Evolutionary conservation across 305 asterid species (phyloP).

Genomic region (Striga hermonthica): DNA sequence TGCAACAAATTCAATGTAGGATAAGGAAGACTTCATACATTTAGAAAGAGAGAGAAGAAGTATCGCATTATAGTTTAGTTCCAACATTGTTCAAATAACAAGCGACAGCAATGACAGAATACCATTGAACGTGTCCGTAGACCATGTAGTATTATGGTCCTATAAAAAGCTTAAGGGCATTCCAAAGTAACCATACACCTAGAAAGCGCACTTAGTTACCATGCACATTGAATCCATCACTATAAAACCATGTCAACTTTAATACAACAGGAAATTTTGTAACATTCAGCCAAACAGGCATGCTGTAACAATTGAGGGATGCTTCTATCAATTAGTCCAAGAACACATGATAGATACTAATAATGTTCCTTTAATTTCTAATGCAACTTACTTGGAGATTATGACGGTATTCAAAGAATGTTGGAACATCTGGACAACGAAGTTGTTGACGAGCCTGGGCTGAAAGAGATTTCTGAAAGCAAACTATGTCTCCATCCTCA

Average conservation of each 20-base stretch:
- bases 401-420: slow-evolving; percentile 52
- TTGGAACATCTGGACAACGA: slow-evolving; percentile 49
- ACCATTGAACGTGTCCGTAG: slow-evolving; percentile 5
- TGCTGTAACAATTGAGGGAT: slow-evolving; percentile 4
- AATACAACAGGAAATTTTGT: slow-evolving; percentile 17
- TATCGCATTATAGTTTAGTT: slow-evolving; percentile 9
- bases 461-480: slow-evolving; percentile 50
- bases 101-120: background rate
- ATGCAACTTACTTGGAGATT: slow-evolving; percentile 45
- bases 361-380: slow-evolving; percentile 9
- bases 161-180: slow-evolving; percentile 4
- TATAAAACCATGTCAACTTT: slow-evolving; percentile 11
- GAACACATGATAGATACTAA: slow-evolving; percentile 19
- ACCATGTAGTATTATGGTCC: background rate
- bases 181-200: slow-evolving; percentile 9
- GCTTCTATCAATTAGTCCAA: slow-evolving; percentile 4
- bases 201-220: slow-evolving; percentile 8
- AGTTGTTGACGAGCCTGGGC: slow-evolving; percentile 35
- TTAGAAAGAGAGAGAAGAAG: slow-evolving; percentile 23
- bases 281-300: background rate
- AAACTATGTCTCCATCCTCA: slow-evolving; percentile 59
- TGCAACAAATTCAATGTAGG: slow-evolving; percentile 32
- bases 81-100: background rate
- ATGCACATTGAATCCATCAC: slow-evolving; percentile 7
- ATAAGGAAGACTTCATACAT: slow-evolving; percentile 19